These are phyloP conservation scores for Talaromyces sp. DNA, from an alignment of 2,329 filamentous ascomycete genomes.

Conservation along the genomic window DNA sequence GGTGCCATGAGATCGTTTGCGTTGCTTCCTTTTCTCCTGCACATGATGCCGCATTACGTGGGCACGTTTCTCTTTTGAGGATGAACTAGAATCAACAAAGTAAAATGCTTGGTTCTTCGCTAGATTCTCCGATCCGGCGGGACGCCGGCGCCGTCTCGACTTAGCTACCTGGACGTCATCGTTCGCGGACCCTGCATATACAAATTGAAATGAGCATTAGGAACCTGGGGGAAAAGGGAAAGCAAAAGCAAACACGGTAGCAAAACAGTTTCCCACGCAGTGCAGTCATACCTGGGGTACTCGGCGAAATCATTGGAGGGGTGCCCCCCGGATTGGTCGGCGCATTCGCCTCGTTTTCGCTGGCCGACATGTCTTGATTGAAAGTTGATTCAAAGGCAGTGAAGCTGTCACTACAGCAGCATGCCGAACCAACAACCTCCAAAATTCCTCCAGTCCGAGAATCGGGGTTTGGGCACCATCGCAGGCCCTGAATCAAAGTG, in stretches of 20 bases:
- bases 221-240: not conserved
- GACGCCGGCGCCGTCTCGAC: constrained; percentile 31
- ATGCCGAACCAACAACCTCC: constrained; percentile 18
- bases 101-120: constrained; percentile 40
- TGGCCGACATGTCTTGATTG: constrained; percentile 21
- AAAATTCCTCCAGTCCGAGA: constrained; percentile 26
- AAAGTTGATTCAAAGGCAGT: not conserved
- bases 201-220: constrained; percentile 4
- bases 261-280: too few species aligned
- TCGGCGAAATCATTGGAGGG: not conserved
- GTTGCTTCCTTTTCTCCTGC: constrained; percentile 43
- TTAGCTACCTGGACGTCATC: constrained; percentile 20
- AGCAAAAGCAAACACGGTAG: not conserved
- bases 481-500: constrained; percentile 17
- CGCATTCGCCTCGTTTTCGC: constrained; percentile 13
- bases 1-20: constrained; percentile 26
- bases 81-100: constrained; percentile 45
- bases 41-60: constrained; percentile 51
- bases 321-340: not conserved
- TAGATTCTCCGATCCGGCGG: constrained; percentile 24
- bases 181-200: constrained; percentile 21
- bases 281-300: not conserved
- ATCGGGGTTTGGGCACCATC: constrained; percentile 24
- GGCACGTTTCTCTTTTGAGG: constrained; percentile 45
- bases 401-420: constrained; percentile 17